These are phyloP conservation scores for Colletotrichum falcatum DNA, from an alignment of 2,329 filamentous ascomycete genomes.

Conservation along the genomic window DNA sequence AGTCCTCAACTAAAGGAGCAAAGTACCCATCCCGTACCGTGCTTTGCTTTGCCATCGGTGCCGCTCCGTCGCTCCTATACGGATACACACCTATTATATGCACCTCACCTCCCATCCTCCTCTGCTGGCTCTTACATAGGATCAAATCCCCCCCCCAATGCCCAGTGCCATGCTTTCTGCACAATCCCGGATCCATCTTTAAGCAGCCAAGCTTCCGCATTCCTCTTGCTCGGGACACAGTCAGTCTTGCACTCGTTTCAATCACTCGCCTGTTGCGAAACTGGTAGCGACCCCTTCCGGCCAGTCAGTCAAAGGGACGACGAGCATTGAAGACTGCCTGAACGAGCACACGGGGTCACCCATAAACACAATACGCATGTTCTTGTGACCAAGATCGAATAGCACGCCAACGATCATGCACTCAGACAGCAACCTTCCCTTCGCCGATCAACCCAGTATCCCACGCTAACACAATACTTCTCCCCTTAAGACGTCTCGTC, in stretches of 20 bases:
- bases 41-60: slow-evolving; percentile 15
- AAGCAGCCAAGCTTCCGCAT: slow-evolving; percentile 36
- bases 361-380: slow-evolving; percentile 15
- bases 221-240: slow-evolving; percentile 20
- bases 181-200: slow-evolving; percentile 36
- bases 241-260: slow-evolving; percentile 21
- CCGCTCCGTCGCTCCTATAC: slow-evolving; percentile 13
- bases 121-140: slow-evolving; percentile 24
- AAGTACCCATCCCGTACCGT: slow-evolving; percentile 4
- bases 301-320: neutral
- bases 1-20: slow-evolving; percentile 3
- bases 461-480: slow-evolving; percentile 13
- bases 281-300: slow-evolving; percentile 22
- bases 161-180: slow-evolving; percentile 33
- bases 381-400: slow-evolving; percentile 17
- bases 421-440: slow-evolving; percentile 19
- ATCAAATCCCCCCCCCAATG: slow-evolving; percentile 18
- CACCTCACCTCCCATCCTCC: neutral
- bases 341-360: slow-evolving; percentile 35
- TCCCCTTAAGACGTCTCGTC: too few relatives aligned
- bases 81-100: neutral
- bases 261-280: slow-evolving; percentile 21
- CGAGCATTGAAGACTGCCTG: slow-evolving; percentile 32
- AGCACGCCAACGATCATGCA: slow-evolving; percentile 36
- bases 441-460: slow-evolving; percentile 25